phyloP scores from a whole-genome alignment of 2,329 filamentous ascomycete genomes.

The Ceratocystiopsis sp. region DNA sequence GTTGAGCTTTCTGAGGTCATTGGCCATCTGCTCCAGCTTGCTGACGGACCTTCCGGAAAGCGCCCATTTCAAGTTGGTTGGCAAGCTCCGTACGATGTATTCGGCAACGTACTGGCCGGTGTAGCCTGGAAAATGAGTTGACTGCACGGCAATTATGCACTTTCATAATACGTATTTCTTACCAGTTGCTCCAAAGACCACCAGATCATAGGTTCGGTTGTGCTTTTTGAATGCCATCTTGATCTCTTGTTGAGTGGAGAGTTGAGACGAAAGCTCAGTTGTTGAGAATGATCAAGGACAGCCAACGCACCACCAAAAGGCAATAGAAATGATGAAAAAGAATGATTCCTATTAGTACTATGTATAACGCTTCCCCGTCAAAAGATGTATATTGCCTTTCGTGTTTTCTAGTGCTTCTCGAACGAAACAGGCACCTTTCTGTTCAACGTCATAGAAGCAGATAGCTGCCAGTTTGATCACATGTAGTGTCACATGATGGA shows the following conservation, averaged over 20 bases:
- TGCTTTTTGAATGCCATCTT: slow-evolving; percentile 19
- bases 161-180: slow-evolving; percentile 7
- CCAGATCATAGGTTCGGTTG: slow-evolving; percentile 36
- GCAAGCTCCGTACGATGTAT: slow-evolving; percentile 52
- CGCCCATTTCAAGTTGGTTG: slow-evolving; percentile 73
- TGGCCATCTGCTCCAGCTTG: slow-evolving; percentile 54
- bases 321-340: too few relatives aligned
- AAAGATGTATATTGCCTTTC: too few relatives aligned
- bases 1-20: slow-evolving; percentile 49
- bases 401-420: too few relatives aligned
- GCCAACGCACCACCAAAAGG: background rate
- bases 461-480: background rate
- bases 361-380: too few relatives aligned
- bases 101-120: slow-evolving; percentile 65
- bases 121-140: slow-evolving; percentile 39
- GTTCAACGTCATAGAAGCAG: background rate
- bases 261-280: background rate
- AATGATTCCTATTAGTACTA: too few relatives aligned
- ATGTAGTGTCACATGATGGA: slow-evolving; percentile 2
- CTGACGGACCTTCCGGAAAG: slow-evolving; percentile 64
- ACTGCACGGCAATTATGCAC: too few relatives aligned
- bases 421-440: background rate
- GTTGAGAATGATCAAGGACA: background rate
- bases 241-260: background rate
- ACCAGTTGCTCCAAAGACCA: slow-evolving; percentile 43